Evolutionary conservation across 441 rosid genomes (phyloP), one percentile per base, ranked within the genome.

Genomic region (Macaranga tanarius): DNA sequence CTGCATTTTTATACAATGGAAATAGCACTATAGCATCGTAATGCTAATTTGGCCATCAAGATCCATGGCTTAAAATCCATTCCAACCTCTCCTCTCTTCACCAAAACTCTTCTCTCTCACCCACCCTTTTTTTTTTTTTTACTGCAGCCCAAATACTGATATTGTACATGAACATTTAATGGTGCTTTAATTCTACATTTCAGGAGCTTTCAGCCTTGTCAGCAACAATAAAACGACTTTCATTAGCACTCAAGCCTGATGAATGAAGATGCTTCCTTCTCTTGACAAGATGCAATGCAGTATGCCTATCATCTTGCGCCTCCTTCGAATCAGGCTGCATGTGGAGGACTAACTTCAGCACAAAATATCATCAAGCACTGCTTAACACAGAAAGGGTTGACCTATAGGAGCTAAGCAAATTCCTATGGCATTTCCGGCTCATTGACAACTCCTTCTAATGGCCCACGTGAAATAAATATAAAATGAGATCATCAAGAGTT

Each of bases 181-280:
- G 12, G 11, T 28, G 31, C 15, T 40, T 59, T 22, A 44, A 60
- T 15, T 38, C 55, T 25, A 47, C 44, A n/a, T 71, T 60, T 76
- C 67, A 81, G 56, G 77, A 81, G 56, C 70, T 67, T 65, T 75
- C 71, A n/a, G 82, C 73, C 75, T 80, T 77, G 60, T 91, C 93
- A 34, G 84, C 80, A 10, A 89, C 95, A 10, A 54, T 57, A 73
- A 72, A 92, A 44, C 90, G 90, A 25, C 65, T 85, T 76, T 77
- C 28, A 61, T 72, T 67, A 51, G 79, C 61, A 72, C 84, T 85
- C 78, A 79, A 45, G n/a, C 92, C 93, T 0, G 92, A 83, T 44
- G 75, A 70, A 70, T 90, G 94, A 68, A 88, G 89, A 76, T 86
- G 94, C 79, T 86, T 89, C 76, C 96, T 79, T 81, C 79, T 90